Percentiles rank a stretch among this genome's conserved stretches.
These are phyloP conservation scores for Saturnispora saitoi DNA, from an alignment of 805 yeast species.

Conservation along the genomic window DNA sequence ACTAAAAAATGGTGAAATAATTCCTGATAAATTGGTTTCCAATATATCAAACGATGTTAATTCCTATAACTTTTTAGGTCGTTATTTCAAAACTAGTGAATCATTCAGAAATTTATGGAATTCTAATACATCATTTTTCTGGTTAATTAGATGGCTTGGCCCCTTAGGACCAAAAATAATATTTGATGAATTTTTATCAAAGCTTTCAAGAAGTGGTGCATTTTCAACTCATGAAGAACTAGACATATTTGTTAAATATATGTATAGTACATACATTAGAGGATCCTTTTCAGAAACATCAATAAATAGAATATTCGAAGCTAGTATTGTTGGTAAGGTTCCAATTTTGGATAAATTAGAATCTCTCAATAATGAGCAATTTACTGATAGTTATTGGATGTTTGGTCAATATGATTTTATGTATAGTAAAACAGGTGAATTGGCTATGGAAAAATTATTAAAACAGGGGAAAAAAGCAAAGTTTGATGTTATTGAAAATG, in stretches of 20 bases:
- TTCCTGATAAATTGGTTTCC: slow-evolving; percentile 12
- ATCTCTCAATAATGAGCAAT: slow-evolving; percentile 20
- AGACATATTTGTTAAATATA: slow-evolving; percentile 25
- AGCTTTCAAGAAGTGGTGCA: slow-evolving; percentile 23
- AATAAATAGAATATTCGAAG: slow-evolving; percentile 42
- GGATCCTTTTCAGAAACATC: slow-evolving; percentile 29
- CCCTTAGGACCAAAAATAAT: slow-evolving; percentile 29
- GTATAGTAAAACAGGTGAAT: slow-evolving; percentile 54
- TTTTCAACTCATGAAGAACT: slow-evolving; percentile 22
- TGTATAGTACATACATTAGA: slow-evolving; percentile 26
- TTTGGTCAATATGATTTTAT: slow-evolving; percentile 75
- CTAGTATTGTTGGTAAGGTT: slow-evolving; percentile 52
- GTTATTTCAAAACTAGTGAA: slow-evolving; percentile 35
- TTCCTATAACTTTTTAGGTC: slow-evolving; percentile 36
- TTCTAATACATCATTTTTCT: slow-evolving; percentile 38
- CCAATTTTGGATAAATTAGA: slow-evolving; percentile 56
- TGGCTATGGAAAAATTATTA: slow-evolving; percentile 28
- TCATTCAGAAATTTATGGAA: slow-evolving; percentile 32
- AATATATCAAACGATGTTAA: slow-evolving; percentile 37
- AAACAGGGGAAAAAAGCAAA: slow-evolving; percentile 20
- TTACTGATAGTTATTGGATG: slow-evolving; percentile 33
- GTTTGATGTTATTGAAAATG: slow-evolving; percentile 37
- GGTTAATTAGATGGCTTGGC: slow-evolving; percentile 38
- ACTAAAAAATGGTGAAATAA: slow-evolving; percentile 6
- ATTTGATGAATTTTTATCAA: slow-evolving; percentile 22